phyloP scores from a whole-genome alignment of 1,284 basidiomycete genomes.

The Cutaneotrichosporon cutaneum region DNA sequence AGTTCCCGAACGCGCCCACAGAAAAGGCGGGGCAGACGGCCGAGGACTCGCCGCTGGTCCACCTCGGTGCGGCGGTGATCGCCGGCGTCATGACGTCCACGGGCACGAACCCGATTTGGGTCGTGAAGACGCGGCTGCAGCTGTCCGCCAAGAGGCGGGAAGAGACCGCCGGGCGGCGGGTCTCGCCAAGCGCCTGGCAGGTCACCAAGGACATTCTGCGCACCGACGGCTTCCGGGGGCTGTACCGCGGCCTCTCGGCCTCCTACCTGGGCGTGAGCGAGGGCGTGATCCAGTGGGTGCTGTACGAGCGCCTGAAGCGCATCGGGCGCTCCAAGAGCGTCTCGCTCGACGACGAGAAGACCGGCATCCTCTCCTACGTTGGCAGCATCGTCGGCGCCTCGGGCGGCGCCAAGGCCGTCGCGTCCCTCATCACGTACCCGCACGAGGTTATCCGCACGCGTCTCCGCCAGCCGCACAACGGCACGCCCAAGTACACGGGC shows the following conservation, averaged over 20 bases:
- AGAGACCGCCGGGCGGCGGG: slow-evolving; percentile 18
- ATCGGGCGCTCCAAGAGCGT: slow-evolving; percentile 29
- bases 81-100: slow-evolving; percentile 83
- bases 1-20: slow-evolving; percentile 58
- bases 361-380: slow-evolving; percentile 58
- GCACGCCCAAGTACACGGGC: slow-evolving; percentile 72
- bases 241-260: slow-evolving; percentile 93
- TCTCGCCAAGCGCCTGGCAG: slow-evolving; percentile 52
- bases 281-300: slow-evolving; percentile 94
- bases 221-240: slow-evolving; percentile 79
- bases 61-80: slow-evolving; percentile 78
- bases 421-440: slow-evolving; percentile 91
- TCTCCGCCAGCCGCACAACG: slow-evolving; percentile 76
- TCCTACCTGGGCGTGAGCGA: slow-evolving; percentile 96
- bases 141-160: slow-evolving; percentile 48
- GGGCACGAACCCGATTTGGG: slow-evolving; percentile 98
- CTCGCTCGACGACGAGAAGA: slow-evolving; percentile 40
- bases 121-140: slow-evolving; percentile 92
- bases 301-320: slow-evolving; percentile 69
- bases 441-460: slow-evolving; percentile 95
- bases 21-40: slow-evolving; percentile 62
- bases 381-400: slow-evolving; percentile 81
- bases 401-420: slow-evolving; percentile 89
- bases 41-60: slow-evolving; percentile 77
- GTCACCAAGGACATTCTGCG: slow-evolving; percentile 72